A percentile compares a stretch with the other conserved stretches of the same genome.
These are phyloP conservation scores for Yamadazyma atmosphaerica DNA, from an alignment of 1,139 yeast genomes.

Conservation along the genomic window DNA sequence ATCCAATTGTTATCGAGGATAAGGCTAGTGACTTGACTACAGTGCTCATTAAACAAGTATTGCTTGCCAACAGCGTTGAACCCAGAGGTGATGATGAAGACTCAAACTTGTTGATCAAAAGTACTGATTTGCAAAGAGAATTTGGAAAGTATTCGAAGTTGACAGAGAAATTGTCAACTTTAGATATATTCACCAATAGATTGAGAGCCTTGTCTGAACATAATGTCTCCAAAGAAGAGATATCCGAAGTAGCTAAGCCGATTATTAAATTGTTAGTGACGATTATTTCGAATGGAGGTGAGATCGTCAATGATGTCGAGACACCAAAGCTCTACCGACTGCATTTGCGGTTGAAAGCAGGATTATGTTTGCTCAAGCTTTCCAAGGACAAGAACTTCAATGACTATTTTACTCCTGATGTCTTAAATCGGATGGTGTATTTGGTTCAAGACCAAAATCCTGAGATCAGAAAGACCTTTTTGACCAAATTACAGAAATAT, in stretches of 20 bases:
- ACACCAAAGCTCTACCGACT: constrained; percentile 66
- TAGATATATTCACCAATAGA: constrained; percentile 65
- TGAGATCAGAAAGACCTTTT: constrained; percentile 56
- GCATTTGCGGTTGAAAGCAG: constrained; percentile 68
- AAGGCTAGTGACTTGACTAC: constrained; percentile 60
- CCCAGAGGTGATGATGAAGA: constrained; percentile 17
- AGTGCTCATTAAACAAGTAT: constrained; percentile 58
- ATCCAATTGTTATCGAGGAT: constrained; percentile 53
- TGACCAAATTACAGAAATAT: constrained; percentile 51
- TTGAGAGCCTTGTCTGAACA: constrained; percentile 45
- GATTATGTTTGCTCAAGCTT: constrained; percentile 61
- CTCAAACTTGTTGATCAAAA: constrained; percentile 47
- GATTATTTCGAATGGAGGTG: constrained; percentile 79
- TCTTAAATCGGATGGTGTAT: constrained; percentile 54
- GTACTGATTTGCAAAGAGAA: constrained; percentile 36
- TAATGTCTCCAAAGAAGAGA: constrained; percentile 29
- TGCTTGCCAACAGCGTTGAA: constrained; percentile 47
- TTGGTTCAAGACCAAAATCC: constrained; percentile 68
- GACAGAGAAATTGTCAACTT: constrained; percentile 51
- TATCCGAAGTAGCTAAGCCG: constrained; percentile 50
- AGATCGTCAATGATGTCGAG: constrained; percentile 54
- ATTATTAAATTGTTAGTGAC: constrained; percentile 67
- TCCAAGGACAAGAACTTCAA: constrained; percentile 59
- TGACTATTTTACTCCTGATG: constrained; percentile 50
- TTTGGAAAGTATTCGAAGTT: constrained; percentile 24